Percentiles rank a stretch among this genome's conserved stretches.
Conservation (phyloP, 176 grass and related monocot genomes). For the Typha latifolia region DNA sequence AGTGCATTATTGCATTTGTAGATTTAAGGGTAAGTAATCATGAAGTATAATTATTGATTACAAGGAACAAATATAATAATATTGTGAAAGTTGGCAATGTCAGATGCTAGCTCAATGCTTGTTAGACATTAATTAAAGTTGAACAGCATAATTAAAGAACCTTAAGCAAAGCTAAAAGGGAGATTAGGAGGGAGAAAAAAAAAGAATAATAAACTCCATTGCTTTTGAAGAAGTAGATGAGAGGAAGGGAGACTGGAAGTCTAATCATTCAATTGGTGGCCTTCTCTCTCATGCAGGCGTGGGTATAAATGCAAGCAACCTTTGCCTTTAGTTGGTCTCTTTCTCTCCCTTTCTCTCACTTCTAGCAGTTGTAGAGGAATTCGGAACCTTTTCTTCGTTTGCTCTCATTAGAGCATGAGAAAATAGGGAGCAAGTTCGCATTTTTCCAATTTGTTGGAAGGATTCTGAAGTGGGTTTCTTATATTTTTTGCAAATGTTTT, state of each 20-base stretch:
- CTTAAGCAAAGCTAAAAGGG: slow-evolving; percentile 48
- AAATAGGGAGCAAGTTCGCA: slow-evolving; percentile 1
- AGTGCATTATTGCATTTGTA: slow-evolving; percentile 21
- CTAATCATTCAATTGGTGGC: slow-evolving; percentile 7
- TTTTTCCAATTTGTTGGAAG: slow-evolving; percentile 21
- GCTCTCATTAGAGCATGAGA: neutral
- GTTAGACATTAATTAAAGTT: slow-evolving; percentile 46
- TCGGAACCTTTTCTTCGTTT: neutral
- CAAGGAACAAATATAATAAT: slow-evolving; percentile 25
- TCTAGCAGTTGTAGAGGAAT: slow-evolving; percentile 1
- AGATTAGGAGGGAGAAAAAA: slow-evolving; percentile 10
- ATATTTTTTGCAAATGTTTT: slow-evolving; percentile 11
- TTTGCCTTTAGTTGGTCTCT: neutral
- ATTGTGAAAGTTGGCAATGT: slow-evolving; percentile 51
- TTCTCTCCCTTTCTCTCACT: slow-evolving; percentile 1
- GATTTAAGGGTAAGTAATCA: slow-evolving; percentile 59
- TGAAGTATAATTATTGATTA: slow-evolving; percentile 35
- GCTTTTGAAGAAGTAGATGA: neutral
- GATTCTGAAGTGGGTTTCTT: slow-evolving; percentile 32
- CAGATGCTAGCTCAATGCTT: slow-evolving; percentile 31
- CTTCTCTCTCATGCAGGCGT: neutral
- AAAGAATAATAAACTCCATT: neutral
- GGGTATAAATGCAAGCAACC: slow-evolving; percentile 19
- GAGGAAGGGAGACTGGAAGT: neutral
- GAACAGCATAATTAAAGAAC: slow-evolving; percentile 63